phyloP scores from a whole-genome alignment of 2,329 filamentous ascomycete genomes.

The Alternaria metachromatica region DNA sequence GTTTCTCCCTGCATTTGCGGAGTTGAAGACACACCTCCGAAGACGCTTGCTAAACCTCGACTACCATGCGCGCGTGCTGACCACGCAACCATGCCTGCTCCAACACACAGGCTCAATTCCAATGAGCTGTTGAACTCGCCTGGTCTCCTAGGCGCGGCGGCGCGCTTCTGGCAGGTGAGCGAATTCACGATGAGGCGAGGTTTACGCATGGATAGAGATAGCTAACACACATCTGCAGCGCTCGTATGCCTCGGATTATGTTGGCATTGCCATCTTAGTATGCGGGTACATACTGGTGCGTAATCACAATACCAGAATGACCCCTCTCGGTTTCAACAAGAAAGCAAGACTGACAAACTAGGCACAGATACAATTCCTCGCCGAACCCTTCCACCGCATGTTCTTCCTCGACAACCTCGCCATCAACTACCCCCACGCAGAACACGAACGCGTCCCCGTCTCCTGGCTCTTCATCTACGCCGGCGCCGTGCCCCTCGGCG shows the following conservation, averaged over 20 bases:
- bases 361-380: constrained; percentile 67
- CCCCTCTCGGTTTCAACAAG: background rate
- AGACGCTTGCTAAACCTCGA: constrained; percentile 6
- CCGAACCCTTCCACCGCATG: constrained; percentile 91
- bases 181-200: background rate
- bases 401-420: constrained; percentile 85
- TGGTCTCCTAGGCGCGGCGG: constrained; percentile 56
- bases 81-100: constrained; percentile 38
- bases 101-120: constrained; percentile 31
- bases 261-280: constrained; percentile 76
- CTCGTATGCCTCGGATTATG: constrained; percentile 87
- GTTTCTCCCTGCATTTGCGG: constrained; percentile 21
- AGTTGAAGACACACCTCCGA: constrained; percentile 31
- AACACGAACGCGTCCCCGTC: constrained; percentile 81
- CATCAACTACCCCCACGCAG: constrained; percentile 86
- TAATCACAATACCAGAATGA: background rate
- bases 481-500: constrained; percentile 70
- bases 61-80: constrained; percentile 24
- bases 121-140: constrained; percentile 36
- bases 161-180: constrained; percentile 58
- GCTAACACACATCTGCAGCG: constrained; percentile 56
- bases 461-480: constrained; percentile 81
- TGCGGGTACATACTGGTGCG: constrained; percentile 68
- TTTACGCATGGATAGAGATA: background rate
- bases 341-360: constrained; percentile 13